phyloP scores from a whole-genome alignment of 345 rosid genomes.

The Citrus glauca region DNA sequence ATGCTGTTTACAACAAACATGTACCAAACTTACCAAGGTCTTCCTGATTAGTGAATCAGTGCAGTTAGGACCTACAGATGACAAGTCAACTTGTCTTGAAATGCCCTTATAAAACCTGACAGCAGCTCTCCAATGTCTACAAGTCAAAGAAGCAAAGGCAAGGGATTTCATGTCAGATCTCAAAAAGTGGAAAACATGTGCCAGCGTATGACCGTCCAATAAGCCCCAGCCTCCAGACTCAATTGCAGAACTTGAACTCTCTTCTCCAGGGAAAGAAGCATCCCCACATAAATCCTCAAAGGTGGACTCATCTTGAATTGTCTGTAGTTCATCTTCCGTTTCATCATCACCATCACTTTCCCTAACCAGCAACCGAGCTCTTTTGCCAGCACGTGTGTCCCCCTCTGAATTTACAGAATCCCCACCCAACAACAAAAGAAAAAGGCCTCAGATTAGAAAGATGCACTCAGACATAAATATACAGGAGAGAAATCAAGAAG shows the following conservation, averaged over 20 bases:
- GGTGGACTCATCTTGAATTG: constrained; percentile 40
- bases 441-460: constrained; percentile 11
- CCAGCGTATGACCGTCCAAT: constrained; percentile 69
- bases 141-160: constrained; percentile 75
- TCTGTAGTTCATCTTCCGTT: constrained; percentile 45
- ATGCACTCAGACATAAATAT: constrained; percentile 3
- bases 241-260: constrained; percentile 31
- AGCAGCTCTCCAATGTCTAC: constrained; percentile 91
- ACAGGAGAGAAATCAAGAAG: constrained; percentile 9
- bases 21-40: constrained; percentile 56
- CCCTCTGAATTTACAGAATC: constrained; percentile 42
- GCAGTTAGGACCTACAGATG: constrained; percentile 71
- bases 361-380: constrained; percentile 65
- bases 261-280: constrained; percentile 46
- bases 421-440: constrained; percentile 16
- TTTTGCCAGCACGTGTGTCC: constrained; percentile 63
- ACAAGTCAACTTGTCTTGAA: constrained; percentile 72
- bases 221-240: constrained; percentile 67
- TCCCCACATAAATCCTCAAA: constrained; percentile 83
- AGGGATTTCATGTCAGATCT: constrained; percentile 78
- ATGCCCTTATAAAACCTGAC: constrained; percentile 67
- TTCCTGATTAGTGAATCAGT: constrained; percentile 57
- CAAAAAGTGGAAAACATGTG: constrained; percentile 82
- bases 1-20: background rate
- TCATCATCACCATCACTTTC: constrained; percentile 65